phyloP scores from a whole-genome alignment of 208 protist genomes.

The Acanthamoeba lenticulata region DNA sequence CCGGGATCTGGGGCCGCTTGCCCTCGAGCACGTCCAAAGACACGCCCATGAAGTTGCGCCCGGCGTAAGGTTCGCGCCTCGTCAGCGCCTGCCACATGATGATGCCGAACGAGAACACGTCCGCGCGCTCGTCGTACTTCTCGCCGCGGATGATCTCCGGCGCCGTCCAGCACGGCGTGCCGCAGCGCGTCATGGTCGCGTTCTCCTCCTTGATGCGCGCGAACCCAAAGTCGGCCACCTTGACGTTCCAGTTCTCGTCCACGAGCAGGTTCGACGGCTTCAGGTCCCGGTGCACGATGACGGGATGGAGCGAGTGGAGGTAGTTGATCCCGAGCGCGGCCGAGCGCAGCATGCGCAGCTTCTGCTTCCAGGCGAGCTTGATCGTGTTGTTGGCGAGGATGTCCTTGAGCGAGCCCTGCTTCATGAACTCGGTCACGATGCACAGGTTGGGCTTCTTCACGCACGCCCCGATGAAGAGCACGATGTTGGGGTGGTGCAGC shows the following conservation, averaged over 20 bases:
- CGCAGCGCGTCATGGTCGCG: slow-evolving; percentile 36
- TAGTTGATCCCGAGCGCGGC: slow-evolving; percentile 80
- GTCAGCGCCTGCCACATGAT: background rate
- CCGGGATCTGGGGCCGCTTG: background rate
- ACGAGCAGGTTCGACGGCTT: slow-evolving; percentile 81
- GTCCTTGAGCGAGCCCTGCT: background rate
- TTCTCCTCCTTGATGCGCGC: slow-evolving; percentile 32
- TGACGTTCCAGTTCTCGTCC: slow-evolving; percentile 79
- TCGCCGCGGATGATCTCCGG: slow-evolving; percentile 12
- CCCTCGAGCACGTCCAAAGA: background rate
- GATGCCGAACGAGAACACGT: background rate
- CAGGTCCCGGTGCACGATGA: slow-evolving; percentile 81
- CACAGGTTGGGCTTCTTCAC: no score
- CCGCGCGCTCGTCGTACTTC: background rate
- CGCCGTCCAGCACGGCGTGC: slow-evolving; percentile 32
- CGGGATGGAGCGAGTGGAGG: slow-evolving; percentile 75
- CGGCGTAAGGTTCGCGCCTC: background rate
- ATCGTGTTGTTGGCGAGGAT: background rate
- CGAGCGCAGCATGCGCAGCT: background rate
- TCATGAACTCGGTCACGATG: background rate
- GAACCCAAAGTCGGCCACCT: slow-evolving; percentile 67
- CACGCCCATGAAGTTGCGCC: background rate
- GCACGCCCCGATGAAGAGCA: slow-evolving; percentile 6
- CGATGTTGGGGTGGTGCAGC: slow-evolving; percentile 51
- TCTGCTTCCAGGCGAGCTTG: slow-evolving; percentile 67